phyloP scores from a whole-genome alignment of 768 basidiomycete genomes.

The Hysterangium stoloniferum region DNA sequence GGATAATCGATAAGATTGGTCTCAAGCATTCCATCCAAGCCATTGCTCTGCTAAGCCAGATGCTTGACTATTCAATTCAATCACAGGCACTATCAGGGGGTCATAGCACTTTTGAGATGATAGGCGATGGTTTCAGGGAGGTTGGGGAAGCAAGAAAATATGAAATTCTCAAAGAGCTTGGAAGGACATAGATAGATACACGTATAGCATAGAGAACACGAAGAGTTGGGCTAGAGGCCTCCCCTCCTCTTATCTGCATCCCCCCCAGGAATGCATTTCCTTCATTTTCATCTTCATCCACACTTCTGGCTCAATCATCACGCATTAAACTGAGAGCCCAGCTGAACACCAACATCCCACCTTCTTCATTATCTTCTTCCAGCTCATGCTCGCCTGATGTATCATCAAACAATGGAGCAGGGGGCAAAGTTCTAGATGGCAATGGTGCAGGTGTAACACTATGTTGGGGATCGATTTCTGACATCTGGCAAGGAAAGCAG shows the following conservation, averaged over 20 bases:
- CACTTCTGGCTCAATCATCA: slow-evolving; percentile 49
- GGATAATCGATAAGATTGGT: no score
- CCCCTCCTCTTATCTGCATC: slow-evolving; percentile 74
- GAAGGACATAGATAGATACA: slow-evolving; percentile 66
- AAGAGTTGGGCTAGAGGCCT: slow-evolving; percentile 24
- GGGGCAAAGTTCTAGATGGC: slow-evolving; percentile 24
- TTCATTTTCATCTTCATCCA: slow-evolving; percentile 73
- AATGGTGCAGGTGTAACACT: slow-evolving; percentile 33
- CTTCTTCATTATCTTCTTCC: slow-evolving; percentile 30
- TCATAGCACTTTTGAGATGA: slow-evolving; percentile 75
- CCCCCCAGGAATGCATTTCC: slow-evolving; percentile 67
- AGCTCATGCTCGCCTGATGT: slow-evolving; percentile 24
- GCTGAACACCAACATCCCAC: slow-evolving; percentile 68
- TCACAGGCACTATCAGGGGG: slow-evolving; percentile 78
- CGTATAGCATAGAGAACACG: slow-evolving; percentile 9
- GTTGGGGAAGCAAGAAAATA: slow-evolving; percentile 53
- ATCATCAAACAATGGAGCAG: slow-evolving; percentile 38
- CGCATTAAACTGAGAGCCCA: slow-evolving; percentile 57
- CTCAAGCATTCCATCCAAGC: slow-evolving; percentile 64
- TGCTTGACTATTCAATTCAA: slow-evolving; percentile 74
- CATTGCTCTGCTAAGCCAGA: slow-evolving; percentile 68
- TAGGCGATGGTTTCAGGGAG: slow-evolving; percentile 63
- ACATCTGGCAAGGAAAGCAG: no score
- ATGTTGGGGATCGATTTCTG: slow-evolving; percentile 44
- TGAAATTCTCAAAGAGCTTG: slow-evolving; percentile 75